phyloP scores from a whole-genome alignment of 176 grass and related monocot genomes.

The Avena insularis region DNA sequence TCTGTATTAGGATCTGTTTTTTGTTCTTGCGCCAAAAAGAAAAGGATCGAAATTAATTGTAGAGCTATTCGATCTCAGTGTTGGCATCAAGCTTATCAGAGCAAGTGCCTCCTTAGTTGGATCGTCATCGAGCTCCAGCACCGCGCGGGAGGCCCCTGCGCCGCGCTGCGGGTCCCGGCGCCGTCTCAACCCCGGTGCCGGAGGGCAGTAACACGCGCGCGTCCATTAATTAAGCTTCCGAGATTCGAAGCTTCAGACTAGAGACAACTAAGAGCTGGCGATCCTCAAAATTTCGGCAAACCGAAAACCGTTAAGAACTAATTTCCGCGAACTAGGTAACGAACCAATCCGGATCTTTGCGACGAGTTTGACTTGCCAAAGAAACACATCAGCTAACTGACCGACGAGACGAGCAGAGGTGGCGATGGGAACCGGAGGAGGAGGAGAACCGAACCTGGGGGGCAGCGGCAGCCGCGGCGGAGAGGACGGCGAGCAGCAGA shows the following conservation, averaged over 20 bases:
- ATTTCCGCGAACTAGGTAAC: not conserved
- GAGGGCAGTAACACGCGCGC: not conserved
- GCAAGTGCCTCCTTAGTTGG: not conserved
- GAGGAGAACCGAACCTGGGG: not conserved
- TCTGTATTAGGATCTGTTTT: not conserved
- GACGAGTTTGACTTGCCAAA: not conserved
- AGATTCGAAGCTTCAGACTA: not conserved
- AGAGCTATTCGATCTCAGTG: not conserved
- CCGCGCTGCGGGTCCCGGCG: not conserved
- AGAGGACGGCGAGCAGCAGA: slow-evolving; percentile 9
- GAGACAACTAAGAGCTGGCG: not conserved
- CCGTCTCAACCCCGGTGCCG: not conserved
- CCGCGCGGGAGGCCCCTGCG: not conserved
- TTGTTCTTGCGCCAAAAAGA: not conserved
- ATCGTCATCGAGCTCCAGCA: not conserved
- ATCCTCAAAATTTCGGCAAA: not conserved
- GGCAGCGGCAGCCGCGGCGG: not conserved
- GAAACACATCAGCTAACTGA: not conserved
- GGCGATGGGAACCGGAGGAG: not conserved
- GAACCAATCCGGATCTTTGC: not conserved
- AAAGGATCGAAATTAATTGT: not conserved
- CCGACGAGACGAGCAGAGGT: not conserved
- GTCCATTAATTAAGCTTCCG: not conserved
- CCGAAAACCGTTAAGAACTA: not conserved
- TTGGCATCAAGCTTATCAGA: not conserved